Evolutionary conservation across 805 yeast species (phyloP).

Genomic region (Saccharomycopsis sp.): DNA sequence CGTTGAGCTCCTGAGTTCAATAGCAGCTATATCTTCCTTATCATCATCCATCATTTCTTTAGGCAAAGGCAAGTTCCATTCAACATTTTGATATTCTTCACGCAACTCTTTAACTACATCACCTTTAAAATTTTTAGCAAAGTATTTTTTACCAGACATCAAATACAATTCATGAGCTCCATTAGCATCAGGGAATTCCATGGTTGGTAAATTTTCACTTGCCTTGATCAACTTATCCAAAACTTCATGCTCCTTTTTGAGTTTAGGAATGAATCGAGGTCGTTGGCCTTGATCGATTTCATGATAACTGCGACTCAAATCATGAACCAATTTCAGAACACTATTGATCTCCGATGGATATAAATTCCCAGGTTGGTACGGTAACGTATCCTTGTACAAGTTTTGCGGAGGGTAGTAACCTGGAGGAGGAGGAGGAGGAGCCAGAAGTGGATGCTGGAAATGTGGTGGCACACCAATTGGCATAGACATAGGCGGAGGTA

Average conservation of each 20-base stretch:
- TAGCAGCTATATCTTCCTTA: neutral
- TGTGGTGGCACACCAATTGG: no score
- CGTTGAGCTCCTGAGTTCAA: neutral
- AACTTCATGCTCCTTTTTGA: neutral
- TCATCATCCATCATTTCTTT: neutral
- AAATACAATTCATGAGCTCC: conserved; percentile 12
- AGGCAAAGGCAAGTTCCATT: neutral
- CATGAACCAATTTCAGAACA: neutral
- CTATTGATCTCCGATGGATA: neutral
- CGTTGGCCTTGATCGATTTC: conserved; percentile 1
- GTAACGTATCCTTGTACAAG: neutral
- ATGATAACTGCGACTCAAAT: neutral
- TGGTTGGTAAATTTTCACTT: neutral
- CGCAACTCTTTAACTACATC: neutral
- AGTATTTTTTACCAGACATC: neutral
- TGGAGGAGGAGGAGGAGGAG: conserved; percentile 1
- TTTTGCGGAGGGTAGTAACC: neutral
- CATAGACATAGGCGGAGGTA: neutral
- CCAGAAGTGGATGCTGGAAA: neutral
- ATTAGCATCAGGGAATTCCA: neutral
- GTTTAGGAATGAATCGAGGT: neutral
- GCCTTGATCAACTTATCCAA: neutral
- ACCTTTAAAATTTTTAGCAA: neutral
- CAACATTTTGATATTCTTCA: neutral
- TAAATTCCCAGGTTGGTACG: neutral